Evolutionary conservation across 371 early-diverging fungal genomes (phyloP).

Genomic region (Mucor mucedo): DNA sequence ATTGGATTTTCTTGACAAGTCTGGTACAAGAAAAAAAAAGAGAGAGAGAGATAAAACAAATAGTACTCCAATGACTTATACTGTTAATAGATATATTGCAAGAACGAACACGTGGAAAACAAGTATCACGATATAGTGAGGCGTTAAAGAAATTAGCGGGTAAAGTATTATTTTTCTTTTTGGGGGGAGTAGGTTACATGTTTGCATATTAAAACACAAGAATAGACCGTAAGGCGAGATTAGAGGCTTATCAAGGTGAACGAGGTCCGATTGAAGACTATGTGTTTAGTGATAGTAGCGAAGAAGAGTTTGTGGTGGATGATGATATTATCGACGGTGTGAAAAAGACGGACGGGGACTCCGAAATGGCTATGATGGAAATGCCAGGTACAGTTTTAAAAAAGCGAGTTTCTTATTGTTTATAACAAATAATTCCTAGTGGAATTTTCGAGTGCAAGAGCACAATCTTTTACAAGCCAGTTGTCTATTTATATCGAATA

Average conservation of each 20-base stretch:
- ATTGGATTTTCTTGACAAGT: constrained; percentile 21
- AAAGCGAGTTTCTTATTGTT: background rate
- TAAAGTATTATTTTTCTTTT: background rate
- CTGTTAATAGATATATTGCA: constrained; percentile 24
- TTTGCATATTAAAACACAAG: no score
- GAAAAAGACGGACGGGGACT: background rate
- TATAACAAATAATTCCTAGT: constrained; percentile 18
- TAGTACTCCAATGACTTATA: constrained; percentile 3
- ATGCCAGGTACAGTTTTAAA: constrained; percentile 15
- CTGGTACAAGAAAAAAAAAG: constrained; percentile 11
- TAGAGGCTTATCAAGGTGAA: constrained; percentile 4
- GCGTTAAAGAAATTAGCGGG: constrained; percentile 15
- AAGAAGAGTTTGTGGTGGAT: constrained; percentile 28
- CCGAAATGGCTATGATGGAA: constrained; percentile 9
- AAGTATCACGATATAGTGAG: constrained; percentile 19
- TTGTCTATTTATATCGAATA: constrained; percentile 26
- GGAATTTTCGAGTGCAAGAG: constrained; percentile 25
- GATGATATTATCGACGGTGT: constrained; percentile 33
- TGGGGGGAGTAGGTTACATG: no score
- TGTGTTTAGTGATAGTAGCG: background rate
- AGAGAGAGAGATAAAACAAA: constrained; percentile 8
- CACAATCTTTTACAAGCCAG: constrained; percentile 19
- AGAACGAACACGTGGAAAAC: constrained; percentile 24
- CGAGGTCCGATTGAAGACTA: constrained; percentile 24
- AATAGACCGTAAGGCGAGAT: constrained; percentile 21